phyloP scores from a whole-genome alignment of 1,284 basidiomycete species.

The Athelia sp. region DNA sequence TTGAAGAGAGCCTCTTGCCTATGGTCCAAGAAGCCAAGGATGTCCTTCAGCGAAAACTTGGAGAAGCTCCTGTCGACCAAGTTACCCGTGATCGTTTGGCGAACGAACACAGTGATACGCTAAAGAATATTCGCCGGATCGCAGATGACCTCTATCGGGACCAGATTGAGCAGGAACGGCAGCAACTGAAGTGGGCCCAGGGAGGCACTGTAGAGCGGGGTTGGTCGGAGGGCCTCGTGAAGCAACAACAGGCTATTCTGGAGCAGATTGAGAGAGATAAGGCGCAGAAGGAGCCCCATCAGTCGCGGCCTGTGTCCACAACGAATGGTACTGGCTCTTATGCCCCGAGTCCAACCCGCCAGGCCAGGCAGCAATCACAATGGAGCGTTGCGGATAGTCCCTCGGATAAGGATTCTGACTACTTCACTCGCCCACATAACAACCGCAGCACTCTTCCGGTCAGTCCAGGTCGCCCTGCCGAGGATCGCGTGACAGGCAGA shows the following conservation, averaged over 20 bases:
- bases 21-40: neutral
- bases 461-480: neutral
- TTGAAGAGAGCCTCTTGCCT: neutral
- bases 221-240: constrained; percentile 12
- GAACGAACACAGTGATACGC: neutral
- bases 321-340: too few relatives aligned
- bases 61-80: neutral
- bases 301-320: too few relatives aligned
- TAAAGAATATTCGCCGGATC: constrained; percentile 14
- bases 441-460: neutral
- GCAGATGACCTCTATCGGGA: constrained; percentile 24
- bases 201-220: constrained; percentile 12
- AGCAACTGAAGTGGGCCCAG: constrained; percentile 20
- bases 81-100: neutral
- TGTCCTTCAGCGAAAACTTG: neutral
- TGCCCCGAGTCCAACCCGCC: neutral
- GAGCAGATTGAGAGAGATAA: constrained; percentile 20
- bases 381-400: neutral
- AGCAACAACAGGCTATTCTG: constrained; percentile 26
- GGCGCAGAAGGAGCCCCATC: neutral
- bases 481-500: constrained; percentile 1
- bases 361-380: neutral
- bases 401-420: neutral
- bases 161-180: constrained; percentile 21
- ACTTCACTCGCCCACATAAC: neutral